Evolutionary conservation across 2,329 filamentous ascomycete genomes (phyloP).

Genomic region (Elsinoe ampelina): DNA sequence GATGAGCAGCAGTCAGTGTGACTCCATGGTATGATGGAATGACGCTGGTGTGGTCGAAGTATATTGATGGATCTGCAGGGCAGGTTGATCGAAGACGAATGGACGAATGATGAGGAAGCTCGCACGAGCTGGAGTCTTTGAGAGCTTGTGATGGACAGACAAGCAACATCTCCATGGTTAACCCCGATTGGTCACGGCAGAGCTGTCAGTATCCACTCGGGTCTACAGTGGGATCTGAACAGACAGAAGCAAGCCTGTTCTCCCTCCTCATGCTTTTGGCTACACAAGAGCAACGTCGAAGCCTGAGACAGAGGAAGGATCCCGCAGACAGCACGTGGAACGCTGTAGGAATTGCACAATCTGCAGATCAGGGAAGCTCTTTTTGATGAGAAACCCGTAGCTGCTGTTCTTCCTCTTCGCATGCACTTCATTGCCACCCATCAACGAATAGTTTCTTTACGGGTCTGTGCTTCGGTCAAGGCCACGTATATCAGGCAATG

Average conservation of each 20-base stretch:
- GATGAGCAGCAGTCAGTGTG: background rate
- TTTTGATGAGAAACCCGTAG: no score
- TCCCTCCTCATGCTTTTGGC: background rate
- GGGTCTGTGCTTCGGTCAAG: no score
- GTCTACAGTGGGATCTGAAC: background rate
- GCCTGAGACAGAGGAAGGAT: no score
- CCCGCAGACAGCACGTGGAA: no score
- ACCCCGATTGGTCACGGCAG: background rate
- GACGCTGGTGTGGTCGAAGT: background rate
- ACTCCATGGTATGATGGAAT: background rate
- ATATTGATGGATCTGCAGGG: constrained; percentile 3
- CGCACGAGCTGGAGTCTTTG: background rate
- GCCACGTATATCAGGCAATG: no score
- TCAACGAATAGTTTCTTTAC: no score
- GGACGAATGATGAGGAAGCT: background rate
- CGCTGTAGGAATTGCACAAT: no score
- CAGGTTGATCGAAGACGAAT: background rate
- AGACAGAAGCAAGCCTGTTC: background rate
- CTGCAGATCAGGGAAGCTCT: no score
- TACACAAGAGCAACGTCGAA: background rate
- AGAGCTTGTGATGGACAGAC: constrained; percentile 3
- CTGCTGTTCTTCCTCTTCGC: no score
- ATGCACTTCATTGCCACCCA: no score
- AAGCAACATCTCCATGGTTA: background rate
- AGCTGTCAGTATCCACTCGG: no score